These are phyloP conservation scores for Aspergillus asperescens DNA, from an alignment of 495 filamentous ascomycete species.

Conservation along the genomic window DNA sequence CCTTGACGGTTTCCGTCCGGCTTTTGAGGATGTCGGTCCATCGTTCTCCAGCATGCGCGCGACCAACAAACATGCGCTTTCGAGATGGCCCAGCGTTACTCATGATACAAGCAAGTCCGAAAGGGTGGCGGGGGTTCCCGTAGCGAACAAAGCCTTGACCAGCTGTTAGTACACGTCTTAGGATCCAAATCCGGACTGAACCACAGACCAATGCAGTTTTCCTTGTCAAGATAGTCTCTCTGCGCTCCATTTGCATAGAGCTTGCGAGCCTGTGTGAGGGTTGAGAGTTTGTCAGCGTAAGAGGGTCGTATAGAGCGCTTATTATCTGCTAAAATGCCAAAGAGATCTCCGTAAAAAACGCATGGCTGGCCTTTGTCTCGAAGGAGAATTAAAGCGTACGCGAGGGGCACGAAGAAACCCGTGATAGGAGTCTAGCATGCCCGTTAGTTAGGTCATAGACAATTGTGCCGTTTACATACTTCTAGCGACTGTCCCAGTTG, in stretches of 20 bases:
- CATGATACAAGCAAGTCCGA: slow-evolving; percentile 55
- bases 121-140: slow-evolving; percentile 47
- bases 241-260: slow-evolving; percentile 65
- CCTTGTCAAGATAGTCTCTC: slow-evolving; percentile 61
- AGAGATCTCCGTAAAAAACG: slow-evolving; percentile 70
- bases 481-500: slow-evolving; percentile 58
- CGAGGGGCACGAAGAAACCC: slow-evolving; percentile 53
- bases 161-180: slow-evolving; percentile 3
- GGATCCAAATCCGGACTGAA: neutral
- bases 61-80: slow-evolving; percentile 60
- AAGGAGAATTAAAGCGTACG: slow-evolving; percentile 62
- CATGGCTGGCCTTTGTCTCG: slow-evolving; percentile 62
- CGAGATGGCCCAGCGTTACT: slow-evolving; percentile 44
- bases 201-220: slow-evolving; percentile 56
- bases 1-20: slow-evolving; percentile 38
- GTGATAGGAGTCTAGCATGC: slow-evolving; percentile 43
- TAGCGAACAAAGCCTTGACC: slow-evolving; percentile 53
- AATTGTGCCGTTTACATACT: slow-evolving; percentile 22
- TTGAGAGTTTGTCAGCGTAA: slow-evolving; percentile 54
- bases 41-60: slow-evolving; percentile 47
- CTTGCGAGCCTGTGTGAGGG: slow-evolving; percentile 59
- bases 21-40: slow-evolving; percentile 62
- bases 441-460: slow-evolving; percentile 8
- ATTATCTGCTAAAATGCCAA: slow-evolving; percentile 52
- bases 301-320: slow-evolving; percentile 51